Evolutionary conservation across 306 rosid species (phyloP).

Genomic region (Canavalia gladiata): DNA sequence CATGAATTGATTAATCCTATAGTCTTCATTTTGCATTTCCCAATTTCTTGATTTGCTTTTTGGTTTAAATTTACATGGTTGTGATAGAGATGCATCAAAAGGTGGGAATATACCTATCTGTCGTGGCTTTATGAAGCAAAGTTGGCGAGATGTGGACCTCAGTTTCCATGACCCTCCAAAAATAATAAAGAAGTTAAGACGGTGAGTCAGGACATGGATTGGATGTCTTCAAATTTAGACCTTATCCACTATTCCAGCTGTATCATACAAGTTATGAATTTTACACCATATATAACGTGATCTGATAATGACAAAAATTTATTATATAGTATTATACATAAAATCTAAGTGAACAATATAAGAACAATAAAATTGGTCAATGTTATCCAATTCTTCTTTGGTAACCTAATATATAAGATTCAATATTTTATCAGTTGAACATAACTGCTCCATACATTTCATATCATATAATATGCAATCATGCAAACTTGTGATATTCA

Average conservation of each 20-base stretch:
- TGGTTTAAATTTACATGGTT: not conserved
- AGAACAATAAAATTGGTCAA: slow-evolving; percentile 38
- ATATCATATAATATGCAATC: not conserved
- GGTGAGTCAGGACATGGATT: slow-evolving; percentile 68
- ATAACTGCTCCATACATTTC: slow-evolving; percentile 23
- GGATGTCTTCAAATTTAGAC: slow-evolving; percentile 69
- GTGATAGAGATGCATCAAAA: slow-evolving; percentile 39
- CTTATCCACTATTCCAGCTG: slow-evolving; percentile 77
- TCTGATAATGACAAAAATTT: slow-evolving; percentile 53
- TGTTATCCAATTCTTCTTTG: slow-evolving; percentile 29
- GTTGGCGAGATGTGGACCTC: slow-evolving; percentile 63
- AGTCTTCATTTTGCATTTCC: not conserved
- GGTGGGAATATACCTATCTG: slow-evolving; percentile 61
- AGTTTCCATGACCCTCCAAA: slow-evolving; percentile 42
- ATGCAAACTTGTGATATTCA: not conserved
- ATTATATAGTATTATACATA: slow-evolving; percentile 33
- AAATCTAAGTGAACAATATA: slow-evolving; percentile 10
- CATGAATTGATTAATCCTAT: not conserved
- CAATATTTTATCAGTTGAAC: not conserved
- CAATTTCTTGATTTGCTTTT: not conserved
- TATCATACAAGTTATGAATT: slow-evolving; percentile 55
- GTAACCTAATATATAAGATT: slow-evolving; percentile 13
- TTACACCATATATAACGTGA: slow-evolving; percentile 60
- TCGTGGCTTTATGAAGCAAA: slow-evolving; percentile 77
- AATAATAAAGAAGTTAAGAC: slow-evolving; percentile 27